Percentiles rank a stretch among this genome's conserved stretches.
Conservation (phyloP, 106 monocot species). For the Platanthera guangdongensis region DNA sequence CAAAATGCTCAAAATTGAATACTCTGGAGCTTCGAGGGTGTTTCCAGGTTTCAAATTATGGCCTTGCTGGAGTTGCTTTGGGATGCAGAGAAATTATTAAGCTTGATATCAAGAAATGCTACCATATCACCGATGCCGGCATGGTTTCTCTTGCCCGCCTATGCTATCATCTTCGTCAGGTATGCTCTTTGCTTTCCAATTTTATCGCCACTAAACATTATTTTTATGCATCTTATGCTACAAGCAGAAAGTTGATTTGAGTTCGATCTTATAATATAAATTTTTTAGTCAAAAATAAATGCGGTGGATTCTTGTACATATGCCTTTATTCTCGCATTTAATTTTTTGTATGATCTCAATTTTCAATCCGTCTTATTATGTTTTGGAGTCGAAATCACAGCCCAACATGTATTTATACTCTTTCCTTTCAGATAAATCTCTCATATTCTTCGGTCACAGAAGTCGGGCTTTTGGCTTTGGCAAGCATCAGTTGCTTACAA, state of each 20-base stretch:
- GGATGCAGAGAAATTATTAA: constrained; percentile 52
- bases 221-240: too few relatives aligned
- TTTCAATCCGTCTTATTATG: too few relatives aligned
- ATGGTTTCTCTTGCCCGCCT: constrained; percentile 52
- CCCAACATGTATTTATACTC: not conserved
- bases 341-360: not conserved
- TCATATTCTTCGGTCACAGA: constrained; percentile 78
- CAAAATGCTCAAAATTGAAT: constrained; percentile 50
- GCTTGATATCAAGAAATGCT: constrained; percentile 73
- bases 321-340: too few relatives aligned
- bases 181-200: constrained; percentile 6
- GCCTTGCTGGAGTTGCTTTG: constrained; percentile 41
- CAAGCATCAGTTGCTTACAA: constrained; percentile 55
- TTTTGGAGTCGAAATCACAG: too few relatives aligned
- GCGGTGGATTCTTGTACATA: not conserved
- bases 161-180: constrained; percentile 57
- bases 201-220: not conserved
- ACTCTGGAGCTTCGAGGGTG: constrained; percentile 78
- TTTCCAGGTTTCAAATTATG: constrained; percentile 38
- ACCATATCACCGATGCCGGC: constrained; percentile 46
- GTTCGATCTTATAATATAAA: too few relatives aligned
- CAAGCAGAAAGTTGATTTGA: too few relatives aligned
- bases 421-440: constrained; percentile 56
- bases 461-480: constrained; percentile 56
- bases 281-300: too few relatives aligned